Evolutionary conservation across 148 eudicot genomes (phyloP), one percentile per base, ranked within the genome.

Genomic region (Cornus kousa): DNA sequence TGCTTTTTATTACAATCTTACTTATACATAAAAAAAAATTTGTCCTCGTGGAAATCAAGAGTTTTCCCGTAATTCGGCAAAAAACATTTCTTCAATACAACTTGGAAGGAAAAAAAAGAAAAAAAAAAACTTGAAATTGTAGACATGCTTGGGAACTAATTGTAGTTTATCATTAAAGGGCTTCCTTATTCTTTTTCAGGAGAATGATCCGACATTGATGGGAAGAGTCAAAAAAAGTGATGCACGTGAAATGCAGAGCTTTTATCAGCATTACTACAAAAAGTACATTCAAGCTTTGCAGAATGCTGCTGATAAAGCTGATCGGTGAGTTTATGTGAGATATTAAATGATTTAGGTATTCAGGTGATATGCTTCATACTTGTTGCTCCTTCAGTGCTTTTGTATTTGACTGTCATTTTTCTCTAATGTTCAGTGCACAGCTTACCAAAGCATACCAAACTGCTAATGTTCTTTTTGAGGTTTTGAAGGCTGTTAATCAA

Each of bases 161-260:
- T 53, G 59, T 2, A 53, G 12, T 53, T 53, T 53, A 0, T 12
- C 4, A 14, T 53, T 0, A 53, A 53, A 11, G 59, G 59, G 59
- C 7, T 48, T 53, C 1, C 19, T 53, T 53, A 2, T 11, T 4
- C 14, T 62, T 67, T 78, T 73, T 74, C 88, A 97, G 98, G 99
- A 94, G 82, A 94, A 97, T 89, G 99, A 97, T 84, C 99, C 98
- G 23, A 94, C 99, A 8, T 85, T 94, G 74, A 94, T 88, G 84
- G 99, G 95, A 72, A 91, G 99, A 81, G 98, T 97, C 20, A 94
- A 94, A 76, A 94, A 94, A 86, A 97, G 99, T 78, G 99, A 97
- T 82, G 98, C 99, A 20, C 94, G 98, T 35, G 99, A 97, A 84
- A 97, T 97, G 98, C 98, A 94, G 88, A 97, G 98, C 88, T 97